Evolutionary conservation across 345 rosid species (phyloP).

Genomic region (Citrus inodora): DNA sequence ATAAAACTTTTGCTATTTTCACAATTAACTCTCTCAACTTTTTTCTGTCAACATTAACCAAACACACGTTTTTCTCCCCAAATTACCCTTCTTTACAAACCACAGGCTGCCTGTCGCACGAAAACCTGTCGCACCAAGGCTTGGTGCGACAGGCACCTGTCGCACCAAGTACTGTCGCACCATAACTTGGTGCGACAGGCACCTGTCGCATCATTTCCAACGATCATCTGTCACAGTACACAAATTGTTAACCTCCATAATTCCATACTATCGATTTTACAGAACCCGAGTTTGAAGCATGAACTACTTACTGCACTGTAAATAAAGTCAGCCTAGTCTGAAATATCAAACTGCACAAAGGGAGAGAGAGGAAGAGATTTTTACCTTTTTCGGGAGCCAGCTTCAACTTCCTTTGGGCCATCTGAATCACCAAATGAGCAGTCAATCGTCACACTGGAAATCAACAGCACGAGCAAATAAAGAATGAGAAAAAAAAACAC

Average conservation of each 20-base stretch:
- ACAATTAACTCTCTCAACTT: too few relatives aligned
- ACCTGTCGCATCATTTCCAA: neutral
- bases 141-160: too few relatives aligned
- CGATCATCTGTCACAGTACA: neutral
- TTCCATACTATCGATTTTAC: neutral
- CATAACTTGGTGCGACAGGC: too few relatives aligned
- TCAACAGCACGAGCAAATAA: neutral
- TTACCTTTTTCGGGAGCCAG: slow-evolving; percentile 33
- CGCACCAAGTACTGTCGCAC: too few relatives aligned
- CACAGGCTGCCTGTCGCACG: too few relatives aligned
- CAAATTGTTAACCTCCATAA: neutral
- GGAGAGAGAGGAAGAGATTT: neutral
- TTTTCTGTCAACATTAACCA: too few relatives aligned
- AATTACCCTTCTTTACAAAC: too few relatives aligned
- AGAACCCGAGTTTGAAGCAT: neutral
- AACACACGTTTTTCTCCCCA: too few relatives aligned
- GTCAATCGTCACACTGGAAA: slow-evolving; percentile 26
- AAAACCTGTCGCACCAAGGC: too few relatives aligned
- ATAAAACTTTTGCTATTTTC: too few relatives aligned
- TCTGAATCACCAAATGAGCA: slow-evolving; percentile 36
- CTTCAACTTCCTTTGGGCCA: slow-evolving; percentile 26
- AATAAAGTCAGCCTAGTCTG: neutral
- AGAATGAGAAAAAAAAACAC: too few relatives aligned
- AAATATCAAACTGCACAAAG: neutral
- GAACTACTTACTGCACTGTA: neutral